These are phyloP conservation scores for Flaveria bidentis DNA, from an alignment of 129 eudicot genomes.

Conservation along the genomic window DNA sequence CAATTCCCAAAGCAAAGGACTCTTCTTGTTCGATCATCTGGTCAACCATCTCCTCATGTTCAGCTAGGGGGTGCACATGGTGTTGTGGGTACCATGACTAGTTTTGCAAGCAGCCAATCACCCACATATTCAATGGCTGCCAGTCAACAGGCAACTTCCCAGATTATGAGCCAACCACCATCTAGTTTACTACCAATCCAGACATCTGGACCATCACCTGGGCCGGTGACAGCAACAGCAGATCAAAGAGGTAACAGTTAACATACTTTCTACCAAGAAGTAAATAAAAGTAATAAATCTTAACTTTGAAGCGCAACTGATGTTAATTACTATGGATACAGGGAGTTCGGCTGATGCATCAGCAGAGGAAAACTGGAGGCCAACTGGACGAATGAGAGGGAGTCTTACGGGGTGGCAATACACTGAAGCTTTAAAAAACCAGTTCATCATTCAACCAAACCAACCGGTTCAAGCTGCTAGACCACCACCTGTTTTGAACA, in stretches of 20 bases:
- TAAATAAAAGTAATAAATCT: neutral
- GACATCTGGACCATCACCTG: constrained; percentile 39
- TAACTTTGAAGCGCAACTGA: neutral
- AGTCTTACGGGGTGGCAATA: constrained; percentile 63
- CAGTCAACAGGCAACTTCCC: constrained; percentile 41
- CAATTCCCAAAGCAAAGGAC: constrained; percentile 36
- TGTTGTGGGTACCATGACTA: constrained; percentile 25
- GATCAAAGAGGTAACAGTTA: constrained; percentile 46
- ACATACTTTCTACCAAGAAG: neutral
- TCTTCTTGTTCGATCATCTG: constrained; percentile 36
- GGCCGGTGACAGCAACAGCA: constrained; percentile 25
- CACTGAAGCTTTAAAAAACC: constrained; percentile 55
- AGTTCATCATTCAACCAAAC: constrained; percentile 46
- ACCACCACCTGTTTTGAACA: constrained; percentile 42
- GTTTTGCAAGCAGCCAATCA: constrained; percentile 34
- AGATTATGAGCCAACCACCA: constrained; percentile 27
- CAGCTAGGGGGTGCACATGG: constrained; percentile 41
- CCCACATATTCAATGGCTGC: constrained; percentile 29
- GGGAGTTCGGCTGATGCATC: constrained; percentile 33
- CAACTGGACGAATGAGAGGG: constrained; percentile 83
- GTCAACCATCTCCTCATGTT: constrained; percentile 34
- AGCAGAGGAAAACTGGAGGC: constrained; percentile 69
- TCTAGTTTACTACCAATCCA: constrained; percentile 30
- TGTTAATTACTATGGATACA: constrained; percentile 2
- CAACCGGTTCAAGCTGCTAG: constrained; percentile 61